These are phyloP conservation scores for Euphorbia schlechtendalii DNA, from an alignment of 441 rosid species.

Conservation along the genomic window DNA sequence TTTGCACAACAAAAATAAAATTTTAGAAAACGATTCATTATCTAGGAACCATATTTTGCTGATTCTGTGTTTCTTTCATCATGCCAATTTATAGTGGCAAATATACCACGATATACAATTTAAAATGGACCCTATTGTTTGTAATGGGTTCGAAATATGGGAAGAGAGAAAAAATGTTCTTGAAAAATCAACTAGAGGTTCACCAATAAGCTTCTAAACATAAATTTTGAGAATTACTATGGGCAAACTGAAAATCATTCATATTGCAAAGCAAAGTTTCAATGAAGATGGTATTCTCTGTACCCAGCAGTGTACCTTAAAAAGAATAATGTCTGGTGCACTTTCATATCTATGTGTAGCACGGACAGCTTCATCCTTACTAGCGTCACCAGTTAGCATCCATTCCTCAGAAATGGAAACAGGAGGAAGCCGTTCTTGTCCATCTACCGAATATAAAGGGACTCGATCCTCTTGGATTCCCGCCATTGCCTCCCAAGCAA, in stretches of 20 bases:
- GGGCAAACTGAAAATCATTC: neutral
- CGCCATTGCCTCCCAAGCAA: conserved; percentile 97
- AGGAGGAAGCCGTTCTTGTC: conserved; percentile 86
- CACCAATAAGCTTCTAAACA: neutral
- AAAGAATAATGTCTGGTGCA: conserved; percentile 89
- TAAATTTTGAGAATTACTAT: neutral
- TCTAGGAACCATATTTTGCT: neutral
- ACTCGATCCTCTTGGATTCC: conserved; percentile 83
- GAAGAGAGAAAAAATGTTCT: neutral
- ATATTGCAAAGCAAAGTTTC: neutral
- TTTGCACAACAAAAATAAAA: neutral
- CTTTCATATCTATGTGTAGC: conserved; percentile 86
- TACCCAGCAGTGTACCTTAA: conserved; percentile 54
- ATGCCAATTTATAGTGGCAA: neutral
- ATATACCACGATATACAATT: neutral
- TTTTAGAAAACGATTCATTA: neutral
- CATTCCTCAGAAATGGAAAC: conserved; percentile 91
- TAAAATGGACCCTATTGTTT: neutral
- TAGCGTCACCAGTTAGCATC: conserved; percentile 80
- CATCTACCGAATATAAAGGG: conserved; percentile 57
- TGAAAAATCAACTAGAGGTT: neutral
- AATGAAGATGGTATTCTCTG: neutral
- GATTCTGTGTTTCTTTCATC: neutral
- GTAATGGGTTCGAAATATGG: neutral
- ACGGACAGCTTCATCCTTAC: conserved; percentile 81